Evolutionary conservation across 1,284 basidiomycete genomes (phyloP).

Genomic region (Leccinum subrobustum): DNA sequence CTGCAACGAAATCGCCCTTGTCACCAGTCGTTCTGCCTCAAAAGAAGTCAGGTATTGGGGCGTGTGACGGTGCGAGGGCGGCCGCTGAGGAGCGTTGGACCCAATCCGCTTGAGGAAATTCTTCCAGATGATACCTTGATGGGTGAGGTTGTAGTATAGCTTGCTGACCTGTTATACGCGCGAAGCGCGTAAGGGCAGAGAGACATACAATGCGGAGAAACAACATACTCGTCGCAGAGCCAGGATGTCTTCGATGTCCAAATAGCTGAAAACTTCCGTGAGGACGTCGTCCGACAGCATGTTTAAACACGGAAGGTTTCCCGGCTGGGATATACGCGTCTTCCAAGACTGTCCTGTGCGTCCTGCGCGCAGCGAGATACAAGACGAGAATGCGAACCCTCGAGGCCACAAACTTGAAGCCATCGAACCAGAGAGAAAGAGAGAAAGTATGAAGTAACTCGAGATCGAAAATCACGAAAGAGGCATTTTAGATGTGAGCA

Average conservation of each 20-base stretch:
- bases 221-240: conserved; percentile 47
- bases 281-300: conserved; percentile 42
- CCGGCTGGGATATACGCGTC: conserved; percentile 19
- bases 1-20: conserved; percentile 58
- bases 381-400: conserved; percentile 20
- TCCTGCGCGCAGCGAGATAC: conserved; percentile 9
- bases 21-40: conserved; percentile 63
- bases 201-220: conserved; percentile 2
- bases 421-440: conserved; percentile 20
- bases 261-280: conserved; percentile 47
- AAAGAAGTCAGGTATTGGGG: conserved; percentile 44
- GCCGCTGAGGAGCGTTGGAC: conserved; percentile 60
- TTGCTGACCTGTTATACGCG: conserved; percentile 47
- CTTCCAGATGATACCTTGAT: conserved; percentile 69
- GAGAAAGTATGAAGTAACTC: conserved; percentile 3
- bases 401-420: conserved; percentile 26
- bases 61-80: conserved; percentile 54
- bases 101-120: conserved; percentile 52
- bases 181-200: conserved; percentile 5
- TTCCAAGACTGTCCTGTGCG: conserved; percentile 25
- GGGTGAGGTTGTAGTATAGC: conserved; percentile 56
- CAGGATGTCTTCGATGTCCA: conserved; percentile 55
- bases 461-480: neutral
- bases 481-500: conserved; percentile 25
- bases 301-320: conserved; percentile 28